These are phyloP conservation scores for Colletotrichum tropicale DNA, from an alignment of 2,329 filamentous ascomycete species.

Conservation along the genomic window DNA sequence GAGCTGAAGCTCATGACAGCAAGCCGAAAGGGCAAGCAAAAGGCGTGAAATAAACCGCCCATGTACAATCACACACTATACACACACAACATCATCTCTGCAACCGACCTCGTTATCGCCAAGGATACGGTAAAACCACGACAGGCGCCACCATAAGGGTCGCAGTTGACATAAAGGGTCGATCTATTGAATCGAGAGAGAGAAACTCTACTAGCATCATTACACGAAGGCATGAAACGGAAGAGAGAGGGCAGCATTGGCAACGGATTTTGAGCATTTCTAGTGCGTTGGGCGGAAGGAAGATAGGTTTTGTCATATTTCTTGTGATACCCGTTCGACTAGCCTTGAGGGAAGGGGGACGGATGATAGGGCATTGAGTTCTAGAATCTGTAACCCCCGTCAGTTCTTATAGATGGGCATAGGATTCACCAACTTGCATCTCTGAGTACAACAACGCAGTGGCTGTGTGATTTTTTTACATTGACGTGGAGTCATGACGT, in stretches of 20 bases:
- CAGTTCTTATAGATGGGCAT: not conserved
- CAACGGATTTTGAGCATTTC: slow-evolving; percentile 7
- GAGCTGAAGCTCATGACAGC: slow-evolving; percentile 67
- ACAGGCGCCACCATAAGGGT: not conserved
- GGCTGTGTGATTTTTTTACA: not conserved
- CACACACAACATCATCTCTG: not conserved
- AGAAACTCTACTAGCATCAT: not conserved
- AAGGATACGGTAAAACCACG: not conserved
- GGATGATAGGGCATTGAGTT: not conserved
- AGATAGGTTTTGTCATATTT: not conserved
- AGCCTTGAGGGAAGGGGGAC: not conserved
- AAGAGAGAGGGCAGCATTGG: not conserved
- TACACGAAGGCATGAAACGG: not conserved
- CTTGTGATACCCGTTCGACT: slow-evolving; percentile 19
- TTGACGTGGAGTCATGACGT: not conserved
- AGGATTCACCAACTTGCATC: not conserved
- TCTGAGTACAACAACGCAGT: not conserved
- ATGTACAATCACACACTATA: not conserved
- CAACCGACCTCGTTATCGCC: not conserved
- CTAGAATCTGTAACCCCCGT: not conserved
- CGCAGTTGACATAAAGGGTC: not conserved
- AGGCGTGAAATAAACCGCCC: not conserved
- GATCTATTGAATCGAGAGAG: not conserved
- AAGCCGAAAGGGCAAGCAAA: slow-evolving; percentile 55
- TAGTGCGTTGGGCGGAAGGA: not conserved